These are phyloP conservation scores for Cutaneotrichosporon dermatis DNA, from an alignment of 1,284 basidiomycete genomes.

Conservation along the genomic window DNA sequence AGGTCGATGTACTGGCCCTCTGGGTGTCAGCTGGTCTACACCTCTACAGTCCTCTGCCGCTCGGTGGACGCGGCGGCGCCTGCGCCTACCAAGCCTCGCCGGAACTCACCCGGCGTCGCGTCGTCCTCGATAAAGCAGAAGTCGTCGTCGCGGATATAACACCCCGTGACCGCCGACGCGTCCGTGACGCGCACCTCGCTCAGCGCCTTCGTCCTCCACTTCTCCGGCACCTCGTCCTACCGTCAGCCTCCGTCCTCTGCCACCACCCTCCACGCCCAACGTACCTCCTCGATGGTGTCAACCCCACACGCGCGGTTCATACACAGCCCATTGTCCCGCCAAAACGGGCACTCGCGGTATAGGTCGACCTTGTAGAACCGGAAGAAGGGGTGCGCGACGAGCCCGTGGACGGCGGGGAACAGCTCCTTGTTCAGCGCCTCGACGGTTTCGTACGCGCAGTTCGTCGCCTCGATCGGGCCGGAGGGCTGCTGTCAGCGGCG, in stretches of 20 bases:
- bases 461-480: constrained; percentile 92
- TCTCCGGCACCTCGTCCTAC: constrained; percentile 83
- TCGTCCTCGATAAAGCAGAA: constrained; percentile 90
- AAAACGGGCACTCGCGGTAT: constrained; percentile 95
- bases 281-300: constrained; percentile 85
- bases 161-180: constrained; percentile 59
- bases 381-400: constrained; percentile 91
- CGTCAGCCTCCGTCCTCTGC: neutral
- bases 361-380: constrained; percentile 91
- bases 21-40: too few species aligned
- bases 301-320: constrained; percentile 90
- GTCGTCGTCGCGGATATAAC: constrained; percentile 86
- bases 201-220: constrained; percentile 76
- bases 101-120: constrained; percentile 51
- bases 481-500: constrained; percentile 66
- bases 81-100: too few species aligned
- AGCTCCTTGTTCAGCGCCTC: constrained; percentile 82
- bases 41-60: too few species aligned
- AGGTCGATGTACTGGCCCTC: constrained; percentile 95
- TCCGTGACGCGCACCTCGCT: constrained; percentile 57
- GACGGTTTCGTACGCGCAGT: constrained; percentile 90
- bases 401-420: constrained; percentile 65
- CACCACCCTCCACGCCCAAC: constrained; percentile 17
- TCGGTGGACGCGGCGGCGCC: too few species aligned
- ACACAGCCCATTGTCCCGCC: constrained; percentile 84